phyloP scores from a whole-genome alignment of 257 asterid genomes.

The Capsicum chinense region DNA sequence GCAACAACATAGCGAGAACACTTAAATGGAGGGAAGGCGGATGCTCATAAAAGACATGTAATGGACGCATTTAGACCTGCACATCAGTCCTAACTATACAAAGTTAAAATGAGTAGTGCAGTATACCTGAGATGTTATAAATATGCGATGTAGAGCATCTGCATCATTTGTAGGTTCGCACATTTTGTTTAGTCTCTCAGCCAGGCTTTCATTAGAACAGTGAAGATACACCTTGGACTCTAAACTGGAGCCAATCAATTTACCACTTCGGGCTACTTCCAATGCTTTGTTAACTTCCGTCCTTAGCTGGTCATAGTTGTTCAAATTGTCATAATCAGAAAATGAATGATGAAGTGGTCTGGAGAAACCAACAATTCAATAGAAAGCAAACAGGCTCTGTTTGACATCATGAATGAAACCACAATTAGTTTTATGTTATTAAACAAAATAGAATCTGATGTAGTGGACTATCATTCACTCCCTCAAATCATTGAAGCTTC shows the following conservation, averaged over 20 bases:
- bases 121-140: constrained; percentile 90
- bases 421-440: not conserved
- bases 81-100: not conserved
- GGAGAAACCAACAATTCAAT: not conserved
- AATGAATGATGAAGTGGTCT: not conserved
- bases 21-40: not conserved
- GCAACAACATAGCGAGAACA: not conserved
- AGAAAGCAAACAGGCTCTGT: not conserved
- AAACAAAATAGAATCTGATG: constrained; percentile 6
- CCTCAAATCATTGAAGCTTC: not conserved
- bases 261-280: constrained; percentile 82
- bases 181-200: constrained; percentile 55
- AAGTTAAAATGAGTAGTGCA: not conserved
- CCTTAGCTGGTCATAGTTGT: constrained; percentile 67
- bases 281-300: constrained; percentile 97
- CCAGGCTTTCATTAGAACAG: constrained; percentile 57
- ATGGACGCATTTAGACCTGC: not conserved
- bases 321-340: constrained; percentile 27
- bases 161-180: constrained; percentile 68
- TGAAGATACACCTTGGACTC: constrained; percentile 89
- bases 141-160: constrained; percentile 79
- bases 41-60: not conserved
- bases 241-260: constrained; percentile 90
- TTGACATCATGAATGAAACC: constrained; percentile 7
- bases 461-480: not conserved